A percentile compares a stretch with the other conserved stretches of the same genome.
phyloP scores from a whole-genome alignment of 768 basidiomycete species.

The Boletus sp. region DNA sequence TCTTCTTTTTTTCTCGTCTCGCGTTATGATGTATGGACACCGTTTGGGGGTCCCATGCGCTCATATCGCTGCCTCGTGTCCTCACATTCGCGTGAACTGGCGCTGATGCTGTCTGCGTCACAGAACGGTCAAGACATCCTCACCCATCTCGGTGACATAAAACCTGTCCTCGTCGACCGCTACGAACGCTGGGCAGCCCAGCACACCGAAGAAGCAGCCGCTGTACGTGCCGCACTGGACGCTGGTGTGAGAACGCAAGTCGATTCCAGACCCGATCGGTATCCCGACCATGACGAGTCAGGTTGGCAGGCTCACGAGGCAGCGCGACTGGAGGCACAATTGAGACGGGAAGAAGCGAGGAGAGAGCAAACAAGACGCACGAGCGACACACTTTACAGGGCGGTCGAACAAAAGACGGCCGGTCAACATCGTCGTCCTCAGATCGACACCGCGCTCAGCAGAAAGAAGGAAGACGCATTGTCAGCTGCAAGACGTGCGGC shows the following conservation, averaged over 20 bases:
- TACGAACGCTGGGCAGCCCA: constrained; percentile 58
- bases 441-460: constrained; percentile 27
- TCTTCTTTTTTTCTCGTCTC: background rate
- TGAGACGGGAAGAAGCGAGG: constrained; percentile 34
- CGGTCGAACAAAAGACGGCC: constrained; percentile 17
- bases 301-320: constrained; percentile 33
- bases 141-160: constrained; percentile 61
- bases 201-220: constrained; percentile 38
- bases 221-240: constrained; percentile 22
- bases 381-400: constrained; percentile 37
- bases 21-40: constrained; percentile 1
- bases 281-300: constrained; percentile 32
- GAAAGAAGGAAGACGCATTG: constrained; percentile 33
- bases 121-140: constrained; percentile 80
- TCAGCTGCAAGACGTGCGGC: constrained; percentile 25
- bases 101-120: constrained; percentile 20
- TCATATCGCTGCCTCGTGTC: background rate
- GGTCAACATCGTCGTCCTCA: constrained; percentile 24
- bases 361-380: constrained; percentile 35
- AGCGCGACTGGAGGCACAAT: constrained; percentile 30
- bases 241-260: constrained; percentile 19
- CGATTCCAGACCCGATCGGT: constrained; percentile 25
- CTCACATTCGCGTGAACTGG: constrained; percentile 2
- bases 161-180: constrained; percentile 59
- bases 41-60: background rate